A percentile compares a stretch with the other conserved stretches of the same genome.
These are phyloP conservation scores for Hypoxylon intermedium DNA, from an alignment of 495 filamentous ascomycete genomes.

Conservation along the genomic window DNA sequence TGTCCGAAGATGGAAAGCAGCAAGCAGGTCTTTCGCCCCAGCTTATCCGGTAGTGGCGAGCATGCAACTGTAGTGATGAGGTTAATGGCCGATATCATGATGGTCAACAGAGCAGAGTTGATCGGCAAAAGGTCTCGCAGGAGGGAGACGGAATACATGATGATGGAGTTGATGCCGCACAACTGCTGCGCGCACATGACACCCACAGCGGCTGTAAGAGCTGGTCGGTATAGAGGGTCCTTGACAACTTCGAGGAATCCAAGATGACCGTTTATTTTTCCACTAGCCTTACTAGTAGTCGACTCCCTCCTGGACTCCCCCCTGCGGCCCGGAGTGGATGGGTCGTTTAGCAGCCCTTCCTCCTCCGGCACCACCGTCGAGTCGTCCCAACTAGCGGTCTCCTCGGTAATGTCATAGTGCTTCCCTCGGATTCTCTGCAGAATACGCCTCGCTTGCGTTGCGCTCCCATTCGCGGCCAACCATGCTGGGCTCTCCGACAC, in stretches of 20 bases:
- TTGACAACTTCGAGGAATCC: slow-evolving; percentile 71
- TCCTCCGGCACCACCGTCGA: slow-evolving; percentile 53
- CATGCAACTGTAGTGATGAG: slow-evolving; percentile 79
- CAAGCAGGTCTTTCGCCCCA: slow-evolving; percentile 85
- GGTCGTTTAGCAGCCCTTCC: slow-evolving; percentile 53
- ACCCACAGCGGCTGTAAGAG: slow-evolving; percentile 82
- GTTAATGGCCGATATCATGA: slow-evolving; percentile 85
- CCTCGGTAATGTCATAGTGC: slow-evolving; percentile 72
- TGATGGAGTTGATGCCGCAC: slow-evolving; percentile 91
- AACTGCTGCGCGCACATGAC: slow-evolving; percentile 95
- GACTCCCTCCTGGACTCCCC: slow-evolving; percentile 29
- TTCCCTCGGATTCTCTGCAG: slow-evolving; percentile 78
- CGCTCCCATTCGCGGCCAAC: slow-evolving; percentile 73
- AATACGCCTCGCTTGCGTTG: slow-evolving; percentile 64
- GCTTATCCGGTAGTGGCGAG: slow-evolving; percentile 82
- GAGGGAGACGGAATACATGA: slow-evolving; percentile 96
- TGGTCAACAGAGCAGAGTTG: slow-evolving; percentile 78
- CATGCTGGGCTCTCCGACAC: slow-evolving; percentile 87
- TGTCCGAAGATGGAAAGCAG: slow-evolving; percentile 82
- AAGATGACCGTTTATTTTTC: slow-evolving; percentile 54
- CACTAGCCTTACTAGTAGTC: slow-evolving; percentile 55
- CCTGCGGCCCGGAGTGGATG: slow-evolving; percentile 11
- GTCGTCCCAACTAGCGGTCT: slow-evolving; percentile 69
- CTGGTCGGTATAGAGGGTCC: slow-evolving; percentile 72
- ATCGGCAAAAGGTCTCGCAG: slow-evolving; percentile 77